These are phyloP conservation scores for Cercospora nicotianae DNA, from an alignment of 2,329 filamentous ascomycete species.

Conservation along the genomic window DNA sequence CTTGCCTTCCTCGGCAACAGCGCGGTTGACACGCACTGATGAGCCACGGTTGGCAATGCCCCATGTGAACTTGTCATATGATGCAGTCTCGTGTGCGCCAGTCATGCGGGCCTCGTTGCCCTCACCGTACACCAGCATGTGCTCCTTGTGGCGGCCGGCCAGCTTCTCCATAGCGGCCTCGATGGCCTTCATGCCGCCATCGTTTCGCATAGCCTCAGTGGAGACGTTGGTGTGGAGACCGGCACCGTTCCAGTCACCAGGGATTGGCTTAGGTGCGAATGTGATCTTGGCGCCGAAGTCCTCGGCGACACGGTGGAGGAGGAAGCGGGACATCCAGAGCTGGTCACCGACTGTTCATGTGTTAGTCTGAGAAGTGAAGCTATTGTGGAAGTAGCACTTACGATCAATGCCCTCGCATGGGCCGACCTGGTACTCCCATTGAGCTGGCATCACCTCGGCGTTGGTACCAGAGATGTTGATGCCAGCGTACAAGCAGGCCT, in stretches of 20 bases:
- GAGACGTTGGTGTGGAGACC: constrained; percentile 95
- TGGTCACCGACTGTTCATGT: constrained; percentile 75
- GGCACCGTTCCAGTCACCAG: constrained; percentile 95
- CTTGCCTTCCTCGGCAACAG: constrained; percentile 81
- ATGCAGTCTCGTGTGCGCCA: constrained; percentile 89
- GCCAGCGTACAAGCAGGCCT: constrained; percentile 82
- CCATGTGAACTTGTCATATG: constrained; percentile 89
- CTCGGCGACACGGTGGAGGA: constrained; percentile 87
- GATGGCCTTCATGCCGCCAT: constrained; percentile 94
- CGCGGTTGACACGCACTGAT: constrained; percentile 87
- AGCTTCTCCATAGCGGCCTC: constrained; percentile 68
- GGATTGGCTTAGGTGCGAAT: constrained; percentile 91
- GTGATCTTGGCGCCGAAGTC: constrained; percentile 97
- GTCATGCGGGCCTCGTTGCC: constrained; percentile 94
- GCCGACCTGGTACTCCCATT: constrained; percentile 98
- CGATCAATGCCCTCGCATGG: constrained; percentile 83
- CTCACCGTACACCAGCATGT: constrained; percentile 89
- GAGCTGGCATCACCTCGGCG: constrained; percentile 96
- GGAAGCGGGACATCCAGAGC: constrained; percentile 89
- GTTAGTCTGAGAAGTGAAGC: background rate
- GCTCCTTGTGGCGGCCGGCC: constrained; percentile 51
- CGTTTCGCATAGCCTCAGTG: constrained; percentile 79
- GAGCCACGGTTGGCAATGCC: constrained; percentile 95
- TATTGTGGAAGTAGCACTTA: constrained; percentile 47
- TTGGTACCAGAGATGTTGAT: constrained; percentile 98